Evolutionary conservation across 2,329 filamentous ascomycete genomes (phyloP).

Genomic region (Venturiaceae sp.): DNA sequence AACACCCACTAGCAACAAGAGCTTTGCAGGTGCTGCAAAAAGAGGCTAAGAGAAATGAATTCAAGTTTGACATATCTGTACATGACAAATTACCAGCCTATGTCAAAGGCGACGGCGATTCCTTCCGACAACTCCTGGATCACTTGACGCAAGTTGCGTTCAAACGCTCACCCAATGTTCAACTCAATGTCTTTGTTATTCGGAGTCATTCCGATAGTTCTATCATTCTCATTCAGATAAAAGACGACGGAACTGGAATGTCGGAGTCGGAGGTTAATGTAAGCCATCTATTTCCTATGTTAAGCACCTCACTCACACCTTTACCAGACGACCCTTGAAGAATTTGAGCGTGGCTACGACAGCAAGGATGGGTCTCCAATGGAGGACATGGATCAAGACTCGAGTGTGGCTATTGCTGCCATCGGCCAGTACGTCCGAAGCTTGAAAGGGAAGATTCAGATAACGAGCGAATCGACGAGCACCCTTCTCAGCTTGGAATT

Average conservation of each 20-base stretch:
- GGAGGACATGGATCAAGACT: not conserved
- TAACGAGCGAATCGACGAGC: not conserved
- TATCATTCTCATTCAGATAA: not conserved
- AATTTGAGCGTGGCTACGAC: not conserved
- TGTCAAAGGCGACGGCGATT: not conserved
- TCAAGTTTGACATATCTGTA: not conserved
- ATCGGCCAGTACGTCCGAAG: not conserved
- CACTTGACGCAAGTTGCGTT: not conserved
- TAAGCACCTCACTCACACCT: not conserved
- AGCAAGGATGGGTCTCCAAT: not conserved
- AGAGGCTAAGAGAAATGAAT: not conserved
- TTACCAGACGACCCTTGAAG: not conserved
- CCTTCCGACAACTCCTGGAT: not conserved
- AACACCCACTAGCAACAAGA: not conserved
- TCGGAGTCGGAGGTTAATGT: not conserved
- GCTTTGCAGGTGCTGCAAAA: not conserved
- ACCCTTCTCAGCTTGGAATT: not conserved
- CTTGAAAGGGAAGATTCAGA: not conserved
- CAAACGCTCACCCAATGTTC: not conserved
- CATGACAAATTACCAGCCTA: not conserved
- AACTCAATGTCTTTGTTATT: not conserved
- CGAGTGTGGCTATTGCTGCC: not conserved
- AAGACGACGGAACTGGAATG: not conserved
- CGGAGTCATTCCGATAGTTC: not conserved
- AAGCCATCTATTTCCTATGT: not conserved